phyloP scores from a whole-genome alignment of 495 filamentous ascomycete species.

The Trichoderma orchidacearum region DNA sequence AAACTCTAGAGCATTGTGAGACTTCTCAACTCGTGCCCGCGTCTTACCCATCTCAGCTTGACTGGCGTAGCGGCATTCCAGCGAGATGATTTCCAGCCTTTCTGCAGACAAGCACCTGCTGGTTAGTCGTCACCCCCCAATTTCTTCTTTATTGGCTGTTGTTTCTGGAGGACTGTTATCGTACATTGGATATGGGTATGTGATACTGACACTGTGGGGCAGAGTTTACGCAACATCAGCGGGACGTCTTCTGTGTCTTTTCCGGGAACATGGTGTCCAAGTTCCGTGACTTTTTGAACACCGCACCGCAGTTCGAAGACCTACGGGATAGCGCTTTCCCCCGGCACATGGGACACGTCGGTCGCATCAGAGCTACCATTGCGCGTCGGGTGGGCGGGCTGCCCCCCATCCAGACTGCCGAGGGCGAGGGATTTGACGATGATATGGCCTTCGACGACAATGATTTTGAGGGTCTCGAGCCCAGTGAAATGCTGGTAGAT shows the following conservation, averaged over 20 bases:
- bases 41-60: conserved; percentile 86
- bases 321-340: not conserved
- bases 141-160: not conserved
- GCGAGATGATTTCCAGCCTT: conserved; percentile 59
- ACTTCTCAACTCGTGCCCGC: conserved; percentile 79
- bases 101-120: conserved; percentile 74
- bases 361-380: not conserved
- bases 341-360: not conserved
- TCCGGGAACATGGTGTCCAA: conserved; percentile 71
- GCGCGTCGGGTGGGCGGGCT: not conserved
- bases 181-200: too few relatives aligned
- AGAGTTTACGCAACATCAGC: conserved; percentile 94
- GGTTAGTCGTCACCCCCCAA: conserved; percentile 28
- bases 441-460: conserved; percentile 3
- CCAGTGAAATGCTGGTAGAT: not conserved
- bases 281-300: conserved; percentile 68
- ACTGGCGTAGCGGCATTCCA: conserved; percentile 86
- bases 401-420: not conserved
- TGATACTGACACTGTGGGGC: conserved; percentile 2
- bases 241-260: conserved; percentile 94
- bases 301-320: conserved; percentile 17
- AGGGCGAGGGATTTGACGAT: not conserved
- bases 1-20: conserved; percentile 79
- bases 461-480: conserved; percentile 1
- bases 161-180: not conserved